Evolutionary conservation across 2,329 filamentous ascomycete genomes (phyloP), one percentile per base, ranked within the genome.

Genomic region (Phialemoniopsis sp.): DNA sequence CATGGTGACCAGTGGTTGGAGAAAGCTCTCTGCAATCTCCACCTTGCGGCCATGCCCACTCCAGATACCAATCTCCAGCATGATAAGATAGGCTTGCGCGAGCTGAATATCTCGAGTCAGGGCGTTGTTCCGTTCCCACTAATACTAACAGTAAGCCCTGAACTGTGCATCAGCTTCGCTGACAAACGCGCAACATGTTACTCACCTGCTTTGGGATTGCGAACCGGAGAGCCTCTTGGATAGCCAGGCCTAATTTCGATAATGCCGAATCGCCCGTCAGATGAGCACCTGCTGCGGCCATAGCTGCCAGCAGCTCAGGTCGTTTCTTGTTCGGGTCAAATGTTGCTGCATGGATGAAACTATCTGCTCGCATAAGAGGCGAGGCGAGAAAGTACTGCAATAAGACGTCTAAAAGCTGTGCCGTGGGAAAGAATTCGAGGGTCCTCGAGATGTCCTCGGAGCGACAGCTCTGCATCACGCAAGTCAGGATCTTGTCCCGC

Each of bases 151-250:
- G n/a, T n/a, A n/a, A n/a, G n/a, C n/a, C n/a, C n/a, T n/a, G n/a
- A n/a, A n/a, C n/a, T n/a, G n/a, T n/a, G n/a, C n/a, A n/a, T n/a
- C n/a, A n/a, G n/a, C n/a, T n/a, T n/a, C n/a, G n/a, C n/a, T n/a
- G n/a, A n/a, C n/a, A n/a, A n/a, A n/a, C n/a, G n/a, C n/a, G n/a
- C n/a, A n/a, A n/a, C n/a, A n/a, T n/a, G n/a, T n/a, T n/a, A n/a
- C n/a, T n/a, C n/a, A n/a, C n/a, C n/a, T n/a, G n/a, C n/a, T n/a
- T n/a, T n/a, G n/a, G n/a, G n/a, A n/a, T n/a, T n/a, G n/a, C n/a
- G n/a, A n/a, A n/a, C n/a, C n/a, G 52, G 10, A 63, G 49, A 18
- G 59, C 59, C 38, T 68, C 66, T 16, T 66, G 54, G 18, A 68
- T 46, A 2, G 65, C 64, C 44, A 59, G 66, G 1, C 66, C 66